Conservation (phyloP, 1,284 basidiomycete species). For the Cerrena zonata region DNA sequence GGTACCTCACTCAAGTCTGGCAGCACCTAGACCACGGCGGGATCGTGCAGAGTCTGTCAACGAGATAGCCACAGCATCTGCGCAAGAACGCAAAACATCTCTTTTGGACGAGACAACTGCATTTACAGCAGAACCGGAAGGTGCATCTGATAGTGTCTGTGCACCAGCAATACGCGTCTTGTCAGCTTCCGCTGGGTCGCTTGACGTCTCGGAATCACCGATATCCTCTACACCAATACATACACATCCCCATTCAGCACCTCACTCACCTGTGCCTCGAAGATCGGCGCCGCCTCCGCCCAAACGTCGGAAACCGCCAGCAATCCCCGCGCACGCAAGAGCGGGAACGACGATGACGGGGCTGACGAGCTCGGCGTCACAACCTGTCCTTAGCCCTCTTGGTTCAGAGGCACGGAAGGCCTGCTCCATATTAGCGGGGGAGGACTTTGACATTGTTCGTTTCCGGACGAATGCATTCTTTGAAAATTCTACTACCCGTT, state of each 20-base stretch:
- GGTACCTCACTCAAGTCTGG: neutral
- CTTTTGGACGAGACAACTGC: slow-evolving; percentile 16
- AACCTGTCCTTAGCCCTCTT: slow-evolving; percentile 3
- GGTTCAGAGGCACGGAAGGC: neutral
- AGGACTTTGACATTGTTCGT: too few species aligned
- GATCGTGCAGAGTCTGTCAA: slow-evolving; percentile 32
- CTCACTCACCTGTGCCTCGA: slow-evolving; percentile 25
- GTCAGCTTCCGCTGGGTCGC: slow-evolving; percentile 8
- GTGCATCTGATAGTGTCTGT: slow-evolving; percentile 6
- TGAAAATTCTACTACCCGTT: too few species aligned
- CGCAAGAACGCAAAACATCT: slow-evolving; percentile 8
- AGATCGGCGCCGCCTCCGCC: slow-evolving; percentile 47
- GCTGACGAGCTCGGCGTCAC: neutral
- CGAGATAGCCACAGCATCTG: slow-evolving; percentile 21
- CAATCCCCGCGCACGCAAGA: slow-evolving; percentile 37
- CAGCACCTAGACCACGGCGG: slow-evolving; percentile 17
- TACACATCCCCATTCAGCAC: slow-evolving; percentile 8
- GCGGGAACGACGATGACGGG: neutral
- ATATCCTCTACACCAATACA: slow-evolving; percentile 11
- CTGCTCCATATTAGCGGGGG: neutral
- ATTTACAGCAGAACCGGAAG: slow-evolving; percentile 17
- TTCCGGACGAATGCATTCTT: too few species aligned
- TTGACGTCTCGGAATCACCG: slow-evolving; percentile 16
- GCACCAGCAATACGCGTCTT: slow-evolving; percentile 15
- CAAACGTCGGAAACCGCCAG: slow-evolving; percentile 60